Evolutionary conservation across 202 grass and related monocot species (phyloP).

Genomic region (Eragrostis tef): DNA sequence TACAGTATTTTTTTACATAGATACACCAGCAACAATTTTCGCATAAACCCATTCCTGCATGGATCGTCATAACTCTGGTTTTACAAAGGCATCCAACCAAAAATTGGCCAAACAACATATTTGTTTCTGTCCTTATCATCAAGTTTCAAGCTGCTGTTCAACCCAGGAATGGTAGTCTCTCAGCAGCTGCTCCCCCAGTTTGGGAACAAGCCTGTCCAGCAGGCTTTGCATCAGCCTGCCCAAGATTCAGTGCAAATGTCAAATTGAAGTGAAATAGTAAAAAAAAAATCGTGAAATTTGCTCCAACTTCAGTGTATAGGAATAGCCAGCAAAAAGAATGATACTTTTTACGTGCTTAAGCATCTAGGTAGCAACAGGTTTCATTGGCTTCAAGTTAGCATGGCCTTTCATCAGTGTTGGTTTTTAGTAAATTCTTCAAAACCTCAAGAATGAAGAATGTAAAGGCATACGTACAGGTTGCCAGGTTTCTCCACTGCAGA

Average conservation of each 20-base stretch:
- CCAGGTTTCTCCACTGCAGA: constrained; percentile 89
- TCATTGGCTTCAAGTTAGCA: not conserved
- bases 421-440: not conserved
- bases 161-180: constrained; percentile 74
- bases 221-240: constrained; percentile 79
- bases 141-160: constrained; percentile 42
- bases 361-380: not conserved
- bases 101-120: not conserved
- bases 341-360: not conserved
- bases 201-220: constrained; percentile 78
- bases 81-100: not conserved
- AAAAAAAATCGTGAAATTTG: not conserved
- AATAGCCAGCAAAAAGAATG: not conserved
- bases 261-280: not conserved
- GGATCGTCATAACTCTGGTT: not conserved
- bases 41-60: not conserved
- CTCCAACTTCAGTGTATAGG: not conserved
- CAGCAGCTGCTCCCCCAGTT: constrained; percentile 74
- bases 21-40: not conserved
- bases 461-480: constrained; percentile 62
- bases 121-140: not conserved
- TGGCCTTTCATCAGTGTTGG: not conserved
- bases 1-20: not conserved
- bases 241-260: not conserved
- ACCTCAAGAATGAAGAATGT: not conserved